Base-by-base conservation (phyloP, 306 rosid species). In the Pterocarpus santalinus region DNA sequence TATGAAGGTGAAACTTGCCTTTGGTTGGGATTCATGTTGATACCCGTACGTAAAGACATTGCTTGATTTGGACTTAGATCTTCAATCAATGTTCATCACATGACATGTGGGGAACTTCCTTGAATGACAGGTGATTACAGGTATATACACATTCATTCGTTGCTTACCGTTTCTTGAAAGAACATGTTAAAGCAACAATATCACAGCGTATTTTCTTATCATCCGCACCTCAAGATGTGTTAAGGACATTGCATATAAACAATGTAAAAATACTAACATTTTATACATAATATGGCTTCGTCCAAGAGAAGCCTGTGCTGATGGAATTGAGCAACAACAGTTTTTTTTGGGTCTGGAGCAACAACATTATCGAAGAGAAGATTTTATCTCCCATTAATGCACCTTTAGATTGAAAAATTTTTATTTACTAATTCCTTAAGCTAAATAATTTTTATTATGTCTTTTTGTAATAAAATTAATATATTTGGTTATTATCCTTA, bases 311-410 rank as follows among this genome's bases (percentile, higher is more conserved):
- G 16, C 11, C 1, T 34, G 47, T 33, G 47, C 8, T 33, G 76
- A 51, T 49, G 61, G 62, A 61, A 70, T 49, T 6, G 44, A 70
- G 7, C 75, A 30, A 70, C n/a, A 70, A 4, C 46, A 70, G 1
- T 14, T 0, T 13, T 22, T 22, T 22, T 22, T 22, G 28, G 28
- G 28, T 22, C 28, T 0, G 28, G 28, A 22, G 28, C 28, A 22
- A 22, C 28, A 22, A 22, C 28, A 22, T 22, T 22, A 22, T 5
- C 5, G 1, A 38, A 38, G 6, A 38, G 8, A 2, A 47, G 30
- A 22, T 5, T 5, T 51, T 52, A 8, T 35, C 51, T 35, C 39
- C 7, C 35, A 72, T 5, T 72, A 47, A 11, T 53, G 76, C 33
- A 33, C 22, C 64, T 35, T 51, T 5, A 51, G 56, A 51, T n/a